Base-by-base conservation (phyloP, 192 early-diverging fungal genomes). In the Globomyces pollinis-pini region DNA sequence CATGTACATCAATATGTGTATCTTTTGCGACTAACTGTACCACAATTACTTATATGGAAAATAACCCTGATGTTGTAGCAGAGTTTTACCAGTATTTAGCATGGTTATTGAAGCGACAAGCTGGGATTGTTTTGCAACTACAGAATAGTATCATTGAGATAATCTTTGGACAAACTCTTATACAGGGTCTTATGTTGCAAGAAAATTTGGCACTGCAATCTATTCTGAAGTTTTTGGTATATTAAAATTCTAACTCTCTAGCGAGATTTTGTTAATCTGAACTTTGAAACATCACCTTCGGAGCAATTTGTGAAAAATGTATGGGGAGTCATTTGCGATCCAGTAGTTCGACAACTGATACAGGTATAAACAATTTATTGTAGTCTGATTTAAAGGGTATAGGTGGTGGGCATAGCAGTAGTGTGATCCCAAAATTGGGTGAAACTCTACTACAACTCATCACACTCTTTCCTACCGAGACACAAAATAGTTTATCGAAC, bases 1-100 rank as follows among this genome's bases (percentile, higher is more conserved):
- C 38, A 7, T 55, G 30, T 36, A 38, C 29, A 12, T 6, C 52
- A 34, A 55, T 55, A 11, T 55, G 52, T n/a, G 24, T 24, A 32
- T 24, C 38, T 3, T 55, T 55, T 55, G 26, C 52, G 6, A 18
- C 29, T 11, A 36, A 55, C 8, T 55, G 34, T 55, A 55, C 52
- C 6, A 38, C 21, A 8, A 8, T 55, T 24, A 5, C 23, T 20
- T 39, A 30, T 15, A 57, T 57, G 55, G 28, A 26, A 26, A 2
- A 39, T 30, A 57, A 43, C 39, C 32, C 55, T 16, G 55, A 57
- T 57, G 55, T 57, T n/a, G 28, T 57, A n/a, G 16, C 15, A 4
- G 55, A 57, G 38, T 57, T 57, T 18, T 57, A 57, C 26, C 16
- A 31, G 18, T 39, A 24, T 21, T 41, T 57, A 15, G 28, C 31